A percentile compares a stretch with the other conserved stretches of the same genome.
phyloP scores from a whole-genome alignment of 2,329 filamentous ascomycete genomes.

The Colletotrichum endophyticum region DNA sequence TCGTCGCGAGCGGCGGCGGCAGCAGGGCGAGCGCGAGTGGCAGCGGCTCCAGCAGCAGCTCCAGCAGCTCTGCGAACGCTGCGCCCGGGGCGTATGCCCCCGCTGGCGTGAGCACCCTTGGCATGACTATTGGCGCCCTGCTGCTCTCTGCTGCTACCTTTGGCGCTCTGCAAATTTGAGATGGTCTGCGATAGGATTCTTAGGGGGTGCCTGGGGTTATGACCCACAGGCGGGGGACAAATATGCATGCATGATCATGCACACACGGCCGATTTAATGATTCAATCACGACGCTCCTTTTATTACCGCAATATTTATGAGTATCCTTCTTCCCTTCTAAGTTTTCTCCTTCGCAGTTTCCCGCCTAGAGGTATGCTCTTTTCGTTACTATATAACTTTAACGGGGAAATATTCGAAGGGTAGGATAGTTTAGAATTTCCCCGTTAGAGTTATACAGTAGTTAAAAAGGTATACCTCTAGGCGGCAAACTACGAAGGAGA shows the following conservation, averaged over 20 bases:
- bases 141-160: conserved; percentile 36
- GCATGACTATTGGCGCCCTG: conserved; percentile 38
- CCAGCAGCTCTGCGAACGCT: not conserved
- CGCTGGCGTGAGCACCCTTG: conserved; percentile 32
- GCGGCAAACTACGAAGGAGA: too few species aligned
- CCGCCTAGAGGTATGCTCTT: too few species aligned
- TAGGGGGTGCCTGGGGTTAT: too few species aligned
- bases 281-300: not conserved
- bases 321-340: too few species aligned
- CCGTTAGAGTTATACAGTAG: too few species aligned
- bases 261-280: not conserved
- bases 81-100: not conserved
- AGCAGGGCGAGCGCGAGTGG: conserved; percentile 4
- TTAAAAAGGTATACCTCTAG: too few species aligned
- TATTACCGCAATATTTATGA: too few species aligned
- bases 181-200: not conserved
- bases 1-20: conserved; percentile 29
- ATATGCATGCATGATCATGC: not conserved
- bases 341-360: too few species aligned
- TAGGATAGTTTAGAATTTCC: too few species aligned
- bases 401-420: too few species aligned
- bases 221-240: not conserved
- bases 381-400: too few species aligned
- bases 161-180: conserved; percentile 19
- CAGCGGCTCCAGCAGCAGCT: conserved; percentile 4